phyloP scores from a whole-genome alignment of 2,329 filamentous ascomycete genomes.

The Talaromyces verruculosus region DNA sequence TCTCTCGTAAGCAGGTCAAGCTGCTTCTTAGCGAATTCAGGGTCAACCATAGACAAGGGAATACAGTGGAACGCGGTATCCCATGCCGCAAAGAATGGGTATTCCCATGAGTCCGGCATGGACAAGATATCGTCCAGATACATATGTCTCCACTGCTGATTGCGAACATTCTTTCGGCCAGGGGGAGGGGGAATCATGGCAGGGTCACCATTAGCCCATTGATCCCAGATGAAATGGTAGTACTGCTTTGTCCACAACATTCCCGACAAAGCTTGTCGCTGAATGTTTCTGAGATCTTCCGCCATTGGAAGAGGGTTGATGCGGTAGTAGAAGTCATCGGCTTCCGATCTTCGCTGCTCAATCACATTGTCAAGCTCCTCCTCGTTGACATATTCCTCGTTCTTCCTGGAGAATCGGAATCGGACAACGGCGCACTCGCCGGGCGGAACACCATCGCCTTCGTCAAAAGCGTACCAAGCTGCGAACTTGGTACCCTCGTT shows the following conservation, averaged over 20 bases:
- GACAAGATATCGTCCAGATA: constrained; percentile 92
- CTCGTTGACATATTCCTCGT: constrained; percentile 80
- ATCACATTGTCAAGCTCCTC: constrained; percentile 89
- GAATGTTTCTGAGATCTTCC: constrained; percentile 90
- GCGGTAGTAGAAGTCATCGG: constrained; percentile 92
- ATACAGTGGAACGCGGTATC: constrained; percentile 97
- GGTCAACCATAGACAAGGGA: constrained; percentile 93
- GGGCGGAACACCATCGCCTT: constrained; percentile 80
- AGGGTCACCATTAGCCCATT: constrained; percentile 95
- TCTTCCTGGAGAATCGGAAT: constrained; percentile 77
- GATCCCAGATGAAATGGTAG: constrained; percentile 95
- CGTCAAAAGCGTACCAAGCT: constrained; percentile 90
- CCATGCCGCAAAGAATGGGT: constrained; percentile 97
- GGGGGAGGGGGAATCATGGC: constrained; percentile 81
- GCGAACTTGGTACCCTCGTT: constrained; percentile 82
- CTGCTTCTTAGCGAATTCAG: constrained; percentile 97
- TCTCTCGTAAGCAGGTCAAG: constrained; percentile 92
- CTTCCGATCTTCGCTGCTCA: constrained; percentile 80
- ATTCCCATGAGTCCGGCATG: constrained; percentile 99
- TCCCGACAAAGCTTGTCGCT: constrained; percentile 87
- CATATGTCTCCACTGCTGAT: constrained; percentile 90
- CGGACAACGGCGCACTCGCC: constrained; percentile 94
- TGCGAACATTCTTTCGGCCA: constrained; percentile 75
- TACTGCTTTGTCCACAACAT: constrained; percentile 99
- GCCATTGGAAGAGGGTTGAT: constrained; percentile 92